Evolutionary conservation across 345 rosid genomes (phyloP), one percentile per base, ranked within the genome.

Genomic region (Eutrema heterophyllum): DNA sequence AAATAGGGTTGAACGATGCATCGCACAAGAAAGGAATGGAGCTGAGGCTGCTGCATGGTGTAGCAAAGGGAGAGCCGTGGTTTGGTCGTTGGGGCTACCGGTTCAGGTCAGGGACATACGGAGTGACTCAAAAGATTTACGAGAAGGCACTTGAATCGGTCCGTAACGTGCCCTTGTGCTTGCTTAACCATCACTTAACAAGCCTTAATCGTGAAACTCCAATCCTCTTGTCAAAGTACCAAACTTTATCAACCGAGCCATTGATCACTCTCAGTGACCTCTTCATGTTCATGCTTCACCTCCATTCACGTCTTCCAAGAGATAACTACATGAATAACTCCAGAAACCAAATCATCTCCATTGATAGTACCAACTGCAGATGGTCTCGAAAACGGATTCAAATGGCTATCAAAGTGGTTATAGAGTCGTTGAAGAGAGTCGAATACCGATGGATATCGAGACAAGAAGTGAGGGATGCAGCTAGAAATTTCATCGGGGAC

Each of bases 381-480:
- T 94, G 98, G 98, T 94, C 98, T 2, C 84, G 82, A 0, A 94
- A 94, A 80, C 62, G 97, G 54, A 84, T 94, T 1, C 96, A 94
- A 75, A 90, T 92, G 84, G 96, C 98, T 0, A 91, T 88, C 18
- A 70, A 87, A 63, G 97, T 88, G 60, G 88, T 94, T 3, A 87
- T 94, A 14, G 97, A 94, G 64, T 86, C 95, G 21, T 16, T 89
- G 21, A 88, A 84, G 81, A 73, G 83, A 48, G 89, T 89, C 0
- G 86, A 85, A 24, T 78, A 67, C 65, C 79, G 87, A 71, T 91
- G 96, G 97, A 83, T 94, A 61, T 89, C 97, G 18, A 85, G 98
- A 71, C 97, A 94, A 74, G 96, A 94, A 83, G 92, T 91, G 12
- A 83, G 98, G 70, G 98, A 89, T 64, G 92, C 92, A 10, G 96